Evolutionary conservation across 345 rosid species (phyloP).

Genomic region (Physaria fendleri): DNA sequence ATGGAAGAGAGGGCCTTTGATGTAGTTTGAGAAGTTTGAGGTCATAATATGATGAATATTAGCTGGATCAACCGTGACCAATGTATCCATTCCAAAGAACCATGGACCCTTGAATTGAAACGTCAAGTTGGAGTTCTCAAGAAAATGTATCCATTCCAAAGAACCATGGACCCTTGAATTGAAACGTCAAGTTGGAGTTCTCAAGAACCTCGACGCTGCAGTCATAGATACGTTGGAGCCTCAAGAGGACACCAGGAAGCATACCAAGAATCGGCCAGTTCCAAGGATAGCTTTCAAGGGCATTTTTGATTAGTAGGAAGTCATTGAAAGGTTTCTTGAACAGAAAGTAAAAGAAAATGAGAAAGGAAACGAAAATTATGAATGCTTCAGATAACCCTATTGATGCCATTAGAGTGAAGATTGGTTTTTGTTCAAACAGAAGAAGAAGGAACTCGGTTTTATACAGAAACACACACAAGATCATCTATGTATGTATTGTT

Average conservation of each 20-base stretch:
- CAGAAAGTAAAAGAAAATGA: background rate
- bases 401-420: background rate
- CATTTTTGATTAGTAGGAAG: background rate
- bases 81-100: background rate
- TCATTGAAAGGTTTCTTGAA: background rate
- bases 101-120: background rate
- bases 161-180: too few species aligned
- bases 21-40: background rate
- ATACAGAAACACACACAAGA: background rate
- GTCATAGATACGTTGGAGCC: background rate
- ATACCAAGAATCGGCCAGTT: background rate
- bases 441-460: background rate
- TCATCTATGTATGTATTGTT: too few species aligned
- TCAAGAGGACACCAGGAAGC: background rate
- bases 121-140: background rate
- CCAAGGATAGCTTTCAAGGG: background rate
- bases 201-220: background rate
- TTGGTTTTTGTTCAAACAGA: background rate
- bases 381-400: background rate
- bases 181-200: background rate
- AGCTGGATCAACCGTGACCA: background rate
- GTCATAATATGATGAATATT: background rate
- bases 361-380: background rate
- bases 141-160: too few species aligned
- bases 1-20: background rate